Conservation (phyloP, 202 grass and related monocot species). For the Bolboschoenoplectus hybrid region DNA sequence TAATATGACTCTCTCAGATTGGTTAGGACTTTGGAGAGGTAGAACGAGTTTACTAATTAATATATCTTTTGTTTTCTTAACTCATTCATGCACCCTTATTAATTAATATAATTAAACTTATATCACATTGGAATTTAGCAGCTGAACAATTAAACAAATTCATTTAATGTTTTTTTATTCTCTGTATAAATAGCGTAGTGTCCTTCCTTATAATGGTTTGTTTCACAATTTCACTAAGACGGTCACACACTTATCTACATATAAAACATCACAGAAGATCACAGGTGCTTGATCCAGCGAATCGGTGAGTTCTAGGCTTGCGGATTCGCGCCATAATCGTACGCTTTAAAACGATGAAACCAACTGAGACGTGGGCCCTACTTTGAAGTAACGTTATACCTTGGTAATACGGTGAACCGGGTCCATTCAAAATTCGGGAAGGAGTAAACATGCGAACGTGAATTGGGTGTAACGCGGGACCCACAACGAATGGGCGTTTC, state of each 20-base stretch:
- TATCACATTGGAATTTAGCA: conserved; percentile 27
- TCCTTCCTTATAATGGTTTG: background rate
- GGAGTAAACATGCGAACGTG: background rate
- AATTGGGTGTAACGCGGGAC: background rate
- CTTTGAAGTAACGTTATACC: too few relatives aligned
- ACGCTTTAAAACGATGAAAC: background rate
- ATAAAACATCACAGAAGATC: background rate
- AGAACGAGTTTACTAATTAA: background rate
- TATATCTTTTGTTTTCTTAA: background rate
- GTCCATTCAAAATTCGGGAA: background rate
- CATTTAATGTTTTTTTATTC: background rate
- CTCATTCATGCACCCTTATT: background rate
- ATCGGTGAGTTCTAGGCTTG: too few relatives aligned
- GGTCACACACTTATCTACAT: background rate
- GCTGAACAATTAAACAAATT: background rate
- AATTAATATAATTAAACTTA: background rate
- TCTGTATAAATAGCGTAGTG: background rate
- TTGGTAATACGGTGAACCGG: background rate
- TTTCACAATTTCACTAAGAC: background rate
- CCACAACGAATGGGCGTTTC: background rate
- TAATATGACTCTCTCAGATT: background rate
- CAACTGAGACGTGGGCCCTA: background rate
- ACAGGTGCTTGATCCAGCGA: background rate
- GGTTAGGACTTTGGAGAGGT: background rate
- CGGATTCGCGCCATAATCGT: background rate